Evolutionary conservation across 2,329 filamentous ascomycete species (phyloP).

Genomic region (Purpureocillium lavendulum): DNA sequence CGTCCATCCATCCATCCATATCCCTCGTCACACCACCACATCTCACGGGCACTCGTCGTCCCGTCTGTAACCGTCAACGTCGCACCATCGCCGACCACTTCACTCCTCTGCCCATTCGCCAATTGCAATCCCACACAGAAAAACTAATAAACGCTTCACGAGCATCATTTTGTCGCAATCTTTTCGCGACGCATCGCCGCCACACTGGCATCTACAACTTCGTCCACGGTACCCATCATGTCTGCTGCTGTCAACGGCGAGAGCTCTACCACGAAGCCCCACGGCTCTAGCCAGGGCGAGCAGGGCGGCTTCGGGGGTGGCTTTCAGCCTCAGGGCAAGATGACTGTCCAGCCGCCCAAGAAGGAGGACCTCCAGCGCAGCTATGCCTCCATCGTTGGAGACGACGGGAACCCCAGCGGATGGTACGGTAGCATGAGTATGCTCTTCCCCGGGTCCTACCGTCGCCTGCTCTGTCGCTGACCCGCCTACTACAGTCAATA

Average conservation of each 20-base stretch:
- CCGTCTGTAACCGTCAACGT: not conserved
- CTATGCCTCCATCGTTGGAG: conserved; percentile 59
- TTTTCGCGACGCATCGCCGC: not conserved
- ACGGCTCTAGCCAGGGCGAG: not conserved
- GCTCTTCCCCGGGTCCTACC: conserved; percentile 20
- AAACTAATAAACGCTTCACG: no score
- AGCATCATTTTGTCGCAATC: no score
- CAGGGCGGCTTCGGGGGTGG: conserved; percentile 21
- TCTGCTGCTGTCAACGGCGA: conserved; percentile 14
- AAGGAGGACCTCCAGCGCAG: conserved; percentile 78
- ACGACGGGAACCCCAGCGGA: conserved; percentile 63
- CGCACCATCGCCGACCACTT: not conserved
- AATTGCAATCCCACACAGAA: no score
- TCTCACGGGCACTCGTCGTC: no score
- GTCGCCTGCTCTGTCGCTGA: not conserved
- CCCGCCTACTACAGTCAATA: conserved; percentile 47
- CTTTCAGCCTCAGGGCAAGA: conserved; percentile 45
- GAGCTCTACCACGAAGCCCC: conserved; percentile 9
- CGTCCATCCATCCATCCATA: not conserved
- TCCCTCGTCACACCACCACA: not conserved
- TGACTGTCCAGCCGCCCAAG: conserved; percentile 70
- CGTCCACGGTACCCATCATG: conserved; percentile 11
- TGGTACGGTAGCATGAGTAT: conserved; percentile 87
- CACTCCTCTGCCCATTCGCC: no score
- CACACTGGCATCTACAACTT: conserved; percentile 8